A percentile compares a stretch with the other conserved stretches of the same genome.
Conservation (phyloP, 345 rosid species). For the Brassica juncea region DNA sequence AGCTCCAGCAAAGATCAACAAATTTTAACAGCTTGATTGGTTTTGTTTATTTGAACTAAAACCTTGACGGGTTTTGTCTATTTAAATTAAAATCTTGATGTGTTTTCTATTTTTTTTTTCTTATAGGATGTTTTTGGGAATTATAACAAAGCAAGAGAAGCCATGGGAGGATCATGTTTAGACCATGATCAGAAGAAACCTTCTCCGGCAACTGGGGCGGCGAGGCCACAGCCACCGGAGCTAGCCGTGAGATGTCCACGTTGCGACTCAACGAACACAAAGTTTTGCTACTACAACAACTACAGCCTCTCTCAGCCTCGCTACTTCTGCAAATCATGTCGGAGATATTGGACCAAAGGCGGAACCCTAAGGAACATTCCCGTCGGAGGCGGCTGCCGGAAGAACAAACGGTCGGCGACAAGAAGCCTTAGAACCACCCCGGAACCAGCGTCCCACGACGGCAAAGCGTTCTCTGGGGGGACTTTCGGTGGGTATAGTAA, state of each 20-base stretch:
- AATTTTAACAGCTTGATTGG: slow-evolving; percentile 3
- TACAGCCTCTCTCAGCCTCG: slow-evolving; percentile 86
- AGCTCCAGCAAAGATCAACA: slow-evolving; percentile 5
- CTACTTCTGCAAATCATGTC: slow-evolving; percentile 82
- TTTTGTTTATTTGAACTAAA: neutral
- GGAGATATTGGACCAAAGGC: slow-evolving; percentile 88
- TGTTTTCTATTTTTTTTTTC: neutral
- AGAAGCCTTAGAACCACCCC: slow-evolving; percentile 49
- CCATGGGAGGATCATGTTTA: slow-evolving; percentile 31
- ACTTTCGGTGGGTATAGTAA: slow-evolving; percentile 29
- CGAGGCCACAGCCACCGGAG: slow-evolving; percentile 62
- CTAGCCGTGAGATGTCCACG: slow-evolving; percentile 72
- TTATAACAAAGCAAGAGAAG: slow-evolving; percentile 35
- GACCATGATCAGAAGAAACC: slow-evolving; percentile 35
- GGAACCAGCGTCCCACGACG: slow-evolving; percentile 37
- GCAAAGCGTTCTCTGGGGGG: slow-evolving; percentile 42
- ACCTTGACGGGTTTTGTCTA: neutral
- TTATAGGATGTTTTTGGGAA: slow-evolving; percentile 36
- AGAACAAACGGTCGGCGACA: slow-evolving; percentile 57
- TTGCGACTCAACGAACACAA: slow-evolving; percentile 80
- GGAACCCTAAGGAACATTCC: slow-evolving; percentile 81
- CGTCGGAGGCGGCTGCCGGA: slow-evolving; percentile 80
- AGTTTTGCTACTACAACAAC: slow-evolving; percentile 89
- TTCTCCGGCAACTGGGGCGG: slow-evolving; percentile 15
- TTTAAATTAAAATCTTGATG: slow-evolving; percentile 22